Conservation (phyloP, 2,329 filamentous ascomycete species). For the Fusarium burgessii region DNA sequence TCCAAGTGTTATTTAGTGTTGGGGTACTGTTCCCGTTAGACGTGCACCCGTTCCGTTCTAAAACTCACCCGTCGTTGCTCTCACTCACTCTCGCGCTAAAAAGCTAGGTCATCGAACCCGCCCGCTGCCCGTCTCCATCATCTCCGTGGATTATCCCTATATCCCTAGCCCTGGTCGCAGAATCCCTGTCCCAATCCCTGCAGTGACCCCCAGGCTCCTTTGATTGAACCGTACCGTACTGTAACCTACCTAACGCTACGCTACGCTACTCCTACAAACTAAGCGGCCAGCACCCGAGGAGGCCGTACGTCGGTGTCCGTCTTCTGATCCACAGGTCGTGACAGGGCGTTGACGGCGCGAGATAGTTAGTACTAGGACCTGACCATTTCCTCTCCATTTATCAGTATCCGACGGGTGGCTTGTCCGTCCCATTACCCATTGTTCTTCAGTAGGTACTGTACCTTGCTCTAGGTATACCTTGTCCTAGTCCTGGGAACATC, state of each 20-base stretch:
- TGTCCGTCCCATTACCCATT: constrained; percentile 10
- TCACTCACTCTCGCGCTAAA: not conserved
- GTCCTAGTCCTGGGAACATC: not conserved
- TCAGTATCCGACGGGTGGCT: constrained; percentile 34
- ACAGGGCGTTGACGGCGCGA: constrained; percentile 38
- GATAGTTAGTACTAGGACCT: constrained; percentile 20
- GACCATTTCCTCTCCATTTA: not conserved
- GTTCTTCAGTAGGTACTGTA: not conserved
- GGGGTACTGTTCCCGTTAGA: constrained; percentile 27
- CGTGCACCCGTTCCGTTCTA: not conserved
- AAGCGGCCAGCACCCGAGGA: constrained; percentile 33
- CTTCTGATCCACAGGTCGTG: constrained; percentile 36
- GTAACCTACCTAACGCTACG: not conserved
- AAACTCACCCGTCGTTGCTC: not conserved
- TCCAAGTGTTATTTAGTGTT: not conserved
- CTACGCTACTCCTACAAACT: not conserved
- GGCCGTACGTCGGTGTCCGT: constrained; percentile 28
- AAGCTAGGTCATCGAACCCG: constrained; percentile 34
- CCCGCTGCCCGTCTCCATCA: constrained; percentile 35
- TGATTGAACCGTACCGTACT: not conserved
- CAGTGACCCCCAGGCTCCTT: constrained; percentile 25
- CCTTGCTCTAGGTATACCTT: constrained; percentile 1
- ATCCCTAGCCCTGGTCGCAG: constrained; percentile 18
- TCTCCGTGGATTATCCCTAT: constrained; percentile 27
- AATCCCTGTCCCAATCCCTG: constrained; percentile 35